Base-by-base conservation (phyloP, 805 yeast species). In the Kockiozyma suomiensis region DNA sequence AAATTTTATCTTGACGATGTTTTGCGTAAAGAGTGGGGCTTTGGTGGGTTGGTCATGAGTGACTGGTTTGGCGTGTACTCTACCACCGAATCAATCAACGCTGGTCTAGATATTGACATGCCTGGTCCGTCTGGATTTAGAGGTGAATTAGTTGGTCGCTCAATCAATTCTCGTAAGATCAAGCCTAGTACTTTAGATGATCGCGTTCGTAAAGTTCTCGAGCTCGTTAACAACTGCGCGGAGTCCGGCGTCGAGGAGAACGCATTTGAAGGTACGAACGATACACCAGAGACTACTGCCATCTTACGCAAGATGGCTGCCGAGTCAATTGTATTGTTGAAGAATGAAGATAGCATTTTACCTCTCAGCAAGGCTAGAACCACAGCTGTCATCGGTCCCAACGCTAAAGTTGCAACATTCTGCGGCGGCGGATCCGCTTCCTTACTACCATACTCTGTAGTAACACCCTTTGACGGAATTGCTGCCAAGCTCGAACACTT, bases 1-100 rank as follows among this genome's bases (percentile, higher is more conserved):
- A 73, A 74, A 57, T 66, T 69, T 41, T 69, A 83, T 46, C 66
- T 85, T 43, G 71, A 77, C 12, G 79, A 80, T 32, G 72, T 83
- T 38, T 72, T 85, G 60, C 74, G 85, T 56, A 69, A 75, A 1
- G 87, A 85, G 69, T 85, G 86, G 86, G 74, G 75, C 4, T 85
- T 77, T 73, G 74, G 80, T 6, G 88, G 88, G 46, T 70, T 79
- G 40, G 70, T 79, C 37, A 82, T 85, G 84, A 80, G 85, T 30
- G 89, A 85, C 72, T 85, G 88, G 88, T 80, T 68, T 68, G 89
- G 88, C 26, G 76, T 79, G 8, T 83, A 81, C 70, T 76, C 84
- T 15, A 73, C 74, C 38, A 75, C 74, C 45, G 79, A 76, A 45
- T 67, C 85, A 13, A 69, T 84, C 49, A 76, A 78, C 42, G 82